Percentiles rank a stretch among this genome's conserved stretches.
phyloP scores from a whole-genome alignment of 2,329 filamentous ascomycete species.

The Bisporella sp. region DNA sequence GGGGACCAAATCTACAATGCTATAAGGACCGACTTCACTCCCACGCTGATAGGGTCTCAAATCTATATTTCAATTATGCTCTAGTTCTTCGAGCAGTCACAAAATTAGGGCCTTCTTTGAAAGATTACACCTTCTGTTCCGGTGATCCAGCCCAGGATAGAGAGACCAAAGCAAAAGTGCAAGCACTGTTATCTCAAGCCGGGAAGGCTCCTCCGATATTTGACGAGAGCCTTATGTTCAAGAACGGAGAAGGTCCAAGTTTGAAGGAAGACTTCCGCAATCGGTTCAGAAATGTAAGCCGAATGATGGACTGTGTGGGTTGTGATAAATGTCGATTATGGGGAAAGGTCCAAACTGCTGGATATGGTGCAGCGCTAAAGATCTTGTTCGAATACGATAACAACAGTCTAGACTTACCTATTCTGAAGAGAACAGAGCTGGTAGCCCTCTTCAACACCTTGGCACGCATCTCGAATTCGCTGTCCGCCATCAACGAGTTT shows the following conservation, averaged over 20 bases:
- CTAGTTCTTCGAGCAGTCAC: constrained; percentile 86
- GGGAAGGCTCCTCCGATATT: constrained; percentile 74
- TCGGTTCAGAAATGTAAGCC: constrained; percentile 92
- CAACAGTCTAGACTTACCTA: constrained; percentile 53
- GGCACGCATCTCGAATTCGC: constrained; percentile 74
- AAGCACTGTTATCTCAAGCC: constrained; percentile 65
- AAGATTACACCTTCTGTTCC: constrained; percentile 82
- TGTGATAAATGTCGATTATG: constrained; percentile 98
- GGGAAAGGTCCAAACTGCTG: constrained; percentile 94
- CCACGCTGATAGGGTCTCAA: constrained; percentile 86
- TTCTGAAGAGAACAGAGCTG: constrained; percentile 80
- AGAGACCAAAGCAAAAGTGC: constrained; percentile 73
- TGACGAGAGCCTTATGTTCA: constrained; percentile 94
- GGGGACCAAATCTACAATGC: constrained; percentile 85
- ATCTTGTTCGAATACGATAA: constrained; percentile 87
- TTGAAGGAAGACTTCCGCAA: constrained; percentile 97
- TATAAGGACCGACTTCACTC: constrained; percentile 80
- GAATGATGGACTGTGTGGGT: constrained; percentile 97
- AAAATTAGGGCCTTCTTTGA: constrained; percentile 78
- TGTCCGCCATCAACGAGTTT: constrained; percentile 71
- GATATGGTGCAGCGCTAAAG: constrained; percentile 91
- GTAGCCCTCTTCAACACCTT: constrained; percentile 95
- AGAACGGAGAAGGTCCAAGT: constrained; percentile 63
- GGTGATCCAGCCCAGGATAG: constrained; percentile 75
- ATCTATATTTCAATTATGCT: constrained; percentile 98